These are phyloP conservation scores for Penicillium occitanis DNA, from an alignment of 2,329 filamentous ascomycete genomes.

Conservation along the genomic window DNA sequence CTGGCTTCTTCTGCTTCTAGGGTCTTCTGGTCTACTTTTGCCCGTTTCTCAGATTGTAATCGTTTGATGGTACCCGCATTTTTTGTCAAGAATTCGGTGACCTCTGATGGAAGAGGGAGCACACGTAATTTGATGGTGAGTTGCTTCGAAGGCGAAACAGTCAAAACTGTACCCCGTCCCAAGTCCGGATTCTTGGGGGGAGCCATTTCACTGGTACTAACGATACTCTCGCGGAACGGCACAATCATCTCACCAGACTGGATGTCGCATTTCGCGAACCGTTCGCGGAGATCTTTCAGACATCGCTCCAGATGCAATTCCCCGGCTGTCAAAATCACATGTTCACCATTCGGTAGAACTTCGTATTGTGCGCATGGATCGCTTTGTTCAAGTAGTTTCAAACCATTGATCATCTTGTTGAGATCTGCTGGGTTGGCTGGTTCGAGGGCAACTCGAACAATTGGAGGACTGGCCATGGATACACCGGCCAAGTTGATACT, in stretches of 20 bases:
- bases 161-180: slow-evolving; percentile 75
- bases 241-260: slow-evolving; percentile 93
- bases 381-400: slow-evolving; percentile 85
- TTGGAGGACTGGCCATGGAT: slow-evolving; percentile 76
- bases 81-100: slow-evolving; percentile 82
- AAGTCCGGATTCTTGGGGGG: slow-evolving; percentile 81
- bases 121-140: slow-evolving; percentile 75
- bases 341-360: slow-evolving; percentile 86
- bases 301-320: slow-evolving; percentile 93
- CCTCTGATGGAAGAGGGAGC: slow-evolving; percentile 70
- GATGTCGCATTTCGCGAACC: slow-evolving; percentile 91
- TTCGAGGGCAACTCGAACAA: slow-evolving; percentile 94
- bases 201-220: slow-evolving; percentile 86
- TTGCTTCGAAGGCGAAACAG: slow-evolving; percentile 80
- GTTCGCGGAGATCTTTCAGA: slow-evolving; percentile 85
- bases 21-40: slow-evolving; percentile 44
- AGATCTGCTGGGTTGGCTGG: slow-evolving; percentile 86
- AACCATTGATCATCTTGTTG: slow-evolving; percentile 88
- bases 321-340: slow-evolving; percentile 90
- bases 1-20: slow-evolving; percentile 38
- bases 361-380: slow-evolving; percentile 97
- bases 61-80: slow-evolving; percentile 76
- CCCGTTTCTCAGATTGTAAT: slow-evolving; percentile 70
- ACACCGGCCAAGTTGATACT: slow-evolving; percentile 89
- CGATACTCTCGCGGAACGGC: slow-evolving; percentile 89